Base-by-base conservation (phyloP, 1,284 basidiomycete species). In the Cutaneotrichosporon mucoides region DNA sequence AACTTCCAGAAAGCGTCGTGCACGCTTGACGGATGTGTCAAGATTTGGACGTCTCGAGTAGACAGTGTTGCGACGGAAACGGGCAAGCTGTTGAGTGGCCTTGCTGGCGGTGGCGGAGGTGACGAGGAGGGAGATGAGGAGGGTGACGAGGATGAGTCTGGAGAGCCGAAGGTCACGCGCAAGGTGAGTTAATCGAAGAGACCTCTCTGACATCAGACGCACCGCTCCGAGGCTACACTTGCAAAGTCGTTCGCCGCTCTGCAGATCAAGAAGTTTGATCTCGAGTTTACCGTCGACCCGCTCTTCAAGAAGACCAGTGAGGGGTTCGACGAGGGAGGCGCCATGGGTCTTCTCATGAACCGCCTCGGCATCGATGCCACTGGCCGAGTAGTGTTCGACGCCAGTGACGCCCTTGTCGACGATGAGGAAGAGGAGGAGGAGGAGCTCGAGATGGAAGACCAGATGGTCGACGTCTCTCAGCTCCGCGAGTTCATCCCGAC, bases 1-100 rank as follows among this genome's bases (percentile, higher is more conserved):
- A 98, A 99, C 79, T 99, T 99, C 73, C 94, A 98, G 77, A 95
- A 96, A 72, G 95, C 95, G 9, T 95, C 92, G 0, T 96, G 89
- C 75, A 99, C 95, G 0, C 85, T 99, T 15, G 96, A 99, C 62
- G 96, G 96, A 5, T 99, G 96, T 77, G 92, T 99, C 76, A 99
- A 99, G 81, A 96, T 99, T 61, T 99, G 94, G 94, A 99, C 95
- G 1, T 93, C 90, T 66, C 88, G 95, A 58, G 96, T 99, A 42
- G 95, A 99, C 76, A 92, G 89, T 66, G 93, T 98, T 45, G 92
- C 92, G 10, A 95, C 91, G 0, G 96, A 99, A 78, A 98, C 95
- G 0, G 93, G 93, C 38, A 97, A 97, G 74, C 84, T 99, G 10
- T 83, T 98, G 53, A 92, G 87, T 67, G 97, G 97, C 71, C 84